Conservation (phyloP, 2,329 filamentous ascomycete species). For the Juglanconis juglandina region DNA sequence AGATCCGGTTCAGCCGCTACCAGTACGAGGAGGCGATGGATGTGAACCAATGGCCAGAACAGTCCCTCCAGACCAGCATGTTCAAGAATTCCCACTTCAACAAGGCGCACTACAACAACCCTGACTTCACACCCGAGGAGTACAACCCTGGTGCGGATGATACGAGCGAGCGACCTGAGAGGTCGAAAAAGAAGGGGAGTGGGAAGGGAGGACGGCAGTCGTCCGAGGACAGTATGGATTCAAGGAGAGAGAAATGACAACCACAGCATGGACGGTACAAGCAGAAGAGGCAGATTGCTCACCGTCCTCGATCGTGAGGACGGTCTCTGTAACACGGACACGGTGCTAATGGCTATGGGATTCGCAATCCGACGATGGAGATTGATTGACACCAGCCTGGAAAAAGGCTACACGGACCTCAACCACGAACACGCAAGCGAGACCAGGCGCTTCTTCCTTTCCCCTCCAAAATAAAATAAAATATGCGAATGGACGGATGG, state of each 20-base stretch:
- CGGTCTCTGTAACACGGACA: not conserved
- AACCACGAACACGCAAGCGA: not conserved
- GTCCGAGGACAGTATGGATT: not conserved
- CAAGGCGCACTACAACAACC: slow-evolving; percentile 64
- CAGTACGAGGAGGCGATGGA: slow-evolving; percentile 36
- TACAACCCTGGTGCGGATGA: slow-evolving; percentile 39
- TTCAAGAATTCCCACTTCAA: slow-evolving; percentile 68
- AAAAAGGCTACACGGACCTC: not conserved
- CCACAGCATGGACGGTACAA: not conserved
- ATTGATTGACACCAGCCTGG: not conserved
- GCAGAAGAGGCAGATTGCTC: not conserved
- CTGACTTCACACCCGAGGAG: slow-evolving; percentile 56
- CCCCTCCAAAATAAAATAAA: not conserved
- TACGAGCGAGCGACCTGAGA: slow-evolving; percentile 22
- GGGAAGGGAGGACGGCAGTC: slow-evolving; percentile 9
- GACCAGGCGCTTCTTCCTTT: not conserved
- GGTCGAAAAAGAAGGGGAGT: slow-evolving; percentile 11
- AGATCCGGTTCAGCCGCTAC: slow-evolving; percentile 53
- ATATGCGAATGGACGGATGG: not conserved
- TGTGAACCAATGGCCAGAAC: slow-evolving; percentile 36
- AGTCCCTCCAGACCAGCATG: slow-evolving; percentile 52
- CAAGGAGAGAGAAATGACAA: slow-evolving; percentile 9
- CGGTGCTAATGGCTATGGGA: not conserved
- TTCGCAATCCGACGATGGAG: not conserved
- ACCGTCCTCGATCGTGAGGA: not conserved